phyloP scores from a whole-genome alignment of 805 yeast species.

The Ogataea polymorpha region DNA sequence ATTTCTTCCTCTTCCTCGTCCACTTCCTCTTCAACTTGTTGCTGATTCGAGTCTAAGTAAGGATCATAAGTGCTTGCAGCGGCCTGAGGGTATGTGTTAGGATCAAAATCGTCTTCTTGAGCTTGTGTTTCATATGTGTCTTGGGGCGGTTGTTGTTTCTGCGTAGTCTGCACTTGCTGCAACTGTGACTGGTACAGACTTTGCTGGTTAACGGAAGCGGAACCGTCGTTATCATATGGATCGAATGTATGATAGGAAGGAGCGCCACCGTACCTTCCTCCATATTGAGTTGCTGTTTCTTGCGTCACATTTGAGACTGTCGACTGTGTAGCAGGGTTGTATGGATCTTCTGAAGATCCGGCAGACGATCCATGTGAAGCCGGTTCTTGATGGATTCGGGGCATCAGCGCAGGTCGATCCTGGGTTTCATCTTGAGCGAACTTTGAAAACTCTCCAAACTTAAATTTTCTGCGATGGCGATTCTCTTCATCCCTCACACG shows the following conservation, averaged over 20 bases:
- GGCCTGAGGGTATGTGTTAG: conserved; percentile 29
- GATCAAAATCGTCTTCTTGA: conserved; percentile 22
- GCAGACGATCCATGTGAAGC: conserved; percentile 11
- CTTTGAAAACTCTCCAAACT: conserved; percentile 47
- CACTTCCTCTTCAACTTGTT: conserved; percentile 46
- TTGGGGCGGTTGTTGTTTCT: conserved; percentile 7
- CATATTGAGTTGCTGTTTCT: conserved; percentile 5
- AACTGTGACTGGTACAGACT: conserved; percentile 5
- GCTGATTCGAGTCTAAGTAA: conserved; percentile 21
- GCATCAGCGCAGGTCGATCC: conserved; percentile 20
- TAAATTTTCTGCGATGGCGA: conserved; percentile 33
- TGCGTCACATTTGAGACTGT: conserved; percentile 21
- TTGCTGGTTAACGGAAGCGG: background rate
- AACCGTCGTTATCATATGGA: conserved; percentile 23
- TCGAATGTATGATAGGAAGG: conserved; percentile 24
- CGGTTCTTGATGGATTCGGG: conserved; percentile 20
- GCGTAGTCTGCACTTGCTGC: conserved; percentile 8
- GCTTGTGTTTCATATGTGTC: background rate
- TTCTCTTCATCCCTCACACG: conserved; percentile 34
- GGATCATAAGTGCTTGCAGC: conserved; percentile 25
- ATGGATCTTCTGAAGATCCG: conserved; percentile 18
- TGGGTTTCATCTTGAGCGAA: conserved; percentile 40
- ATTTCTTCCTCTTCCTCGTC: conserved; percentile 89
- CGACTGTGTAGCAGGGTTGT: conserved; percentile 23
- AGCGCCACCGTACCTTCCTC: conserved; percentile 9